These are phyloP conservation scores for Ceratocystiopsis minuta DNA, from an alignment of 2,329 filamentous ascomycete species.

Conservation along the genomic window DNA sequence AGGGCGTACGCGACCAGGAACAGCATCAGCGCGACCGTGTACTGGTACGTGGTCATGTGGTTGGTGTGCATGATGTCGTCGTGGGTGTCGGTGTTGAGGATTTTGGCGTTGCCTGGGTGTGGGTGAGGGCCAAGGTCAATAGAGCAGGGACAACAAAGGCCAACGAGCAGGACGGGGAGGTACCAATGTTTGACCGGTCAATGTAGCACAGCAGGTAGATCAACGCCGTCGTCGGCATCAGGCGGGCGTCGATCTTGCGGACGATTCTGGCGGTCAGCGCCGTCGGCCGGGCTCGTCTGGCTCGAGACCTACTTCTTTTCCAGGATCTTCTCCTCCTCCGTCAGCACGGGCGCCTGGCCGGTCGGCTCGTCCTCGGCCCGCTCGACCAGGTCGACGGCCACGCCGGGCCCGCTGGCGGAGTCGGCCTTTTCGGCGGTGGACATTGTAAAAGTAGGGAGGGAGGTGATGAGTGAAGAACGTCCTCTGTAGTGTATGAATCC, in stretches of 20 bases:
- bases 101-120: constrained; percentile 35
- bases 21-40: constrained; percentile 38
- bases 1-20: constrained; percentile 41
- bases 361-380: constrained; percentile 2
- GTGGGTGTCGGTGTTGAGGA: constrained; percentile 40
- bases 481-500: too few relatives aligned
- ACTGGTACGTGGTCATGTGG: constrained; percentile 42
- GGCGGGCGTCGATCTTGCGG: constrained; percentile 42
- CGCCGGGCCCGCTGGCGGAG: background rate
- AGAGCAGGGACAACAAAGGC: background rate
- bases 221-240: constrained; percentile 41
- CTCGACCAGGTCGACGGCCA: constrained; percentile 3
- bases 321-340: constrained; percentile 1
- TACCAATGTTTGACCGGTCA: constrained; percentile 48
- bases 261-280: constrained; percentile 16
- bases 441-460: background rate
- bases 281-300: too few relatives aligned
- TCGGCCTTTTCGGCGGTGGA: constrained; percentile 3
- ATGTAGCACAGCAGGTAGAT: constrained; percentile 53
- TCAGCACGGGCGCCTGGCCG: background rate
- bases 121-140: background rate
- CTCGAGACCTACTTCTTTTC: constrained; percentile 5
- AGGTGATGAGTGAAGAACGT: too few relatives aligned
- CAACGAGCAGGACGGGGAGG: background rate
- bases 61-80: constrained; percentile 47